Conservation (phyloP, 805 yeast species). For the Myxozyma mucilagina region DNA sequence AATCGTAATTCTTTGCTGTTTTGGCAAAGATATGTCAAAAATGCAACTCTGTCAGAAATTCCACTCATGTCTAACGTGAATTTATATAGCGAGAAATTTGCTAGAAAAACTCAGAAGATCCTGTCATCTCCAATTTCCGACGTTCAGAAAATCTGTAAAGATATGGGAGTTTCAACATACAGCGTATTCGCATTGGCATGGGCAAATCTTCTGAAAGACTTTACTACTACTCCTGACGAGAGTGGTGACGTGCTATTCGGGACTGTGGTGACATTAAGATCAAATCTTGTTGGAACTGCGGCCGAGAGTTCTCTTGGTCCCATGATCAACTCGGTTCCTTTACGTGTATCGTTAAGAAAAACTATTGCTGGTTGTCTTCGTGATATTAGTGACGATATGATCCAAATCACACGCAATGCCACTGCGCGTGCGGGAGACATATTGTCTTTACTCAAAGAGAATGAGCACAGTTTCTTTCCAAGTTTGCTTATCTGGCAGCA, state of each 20-base stretch:
- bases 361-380: background rate
- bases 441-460: background rate
- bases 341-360: conserved; percentile 4
- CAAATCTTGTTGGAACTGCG: conserved; percentile 1
- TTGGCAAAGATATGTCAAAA: conserved; percentile 16
- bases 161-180: conserved; percentile 13
- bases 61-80: conserved; percentile 2
- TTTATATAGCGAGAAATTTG: background rate
- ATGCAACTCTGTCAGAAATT: background rate
- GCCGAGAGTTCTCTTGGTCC: conserved; percentile 19
- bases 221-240: background rate
- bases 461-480: background rate
- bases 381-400: background rate
- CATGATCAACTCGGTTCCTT: conserved; percentile 17
- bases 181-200: conserved; percentile 30
- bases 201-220: conserved; percentile 18
- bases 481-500: conserved; percentile 27
- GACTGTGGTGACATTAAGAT: conserved; percentile 26
- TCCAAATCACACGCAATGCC: conserved; percentile 5
- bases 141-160: background rate
- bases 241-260: conserved; percentile 30
- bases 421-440: conserved; percentile 2
- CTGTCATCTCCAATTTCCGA: background rate
- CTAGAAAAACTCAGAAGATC: background rate
- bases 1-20: background rate